Base-by-base conservation (phyloP, 1,284 basidiomycete species). In the Mycosarcoma mackinlayi region DNA sequence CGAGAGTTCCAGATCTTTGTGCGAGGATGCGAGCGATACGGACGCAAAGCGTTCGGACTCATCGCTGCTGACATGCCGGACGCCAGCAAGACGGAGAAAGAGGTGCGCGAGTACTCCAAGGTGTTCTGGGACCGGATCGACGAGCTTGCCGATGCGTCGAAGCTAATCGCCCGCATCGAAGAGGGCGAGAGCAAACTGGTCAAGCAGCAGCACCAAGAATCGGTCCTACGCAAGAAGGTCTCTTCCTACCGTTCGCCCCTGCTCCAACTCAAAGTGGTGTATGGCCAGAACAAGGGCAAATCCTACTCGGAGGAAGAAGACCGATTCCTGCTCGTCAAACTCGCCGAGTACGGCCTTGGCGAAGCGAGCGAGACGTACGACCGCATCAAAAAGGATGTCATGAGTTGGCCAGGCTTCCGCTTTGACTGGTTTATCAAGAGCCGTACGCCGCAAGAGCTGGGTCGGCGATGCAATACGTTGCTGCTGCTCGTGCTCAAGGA, bases 351-450 rank as follows among this genome's bases (percentile, higher is more conserved):
- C 81, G 94, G 94, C 13, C 89, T 98, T 85, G 89, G 90, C 53
- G 86, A 89, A 27, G 94, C 18, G n/a, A 38, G 97, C 56, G 94
- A 97, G 78, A 91, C 93, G 34, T 98, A 94, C 81, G 95, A 99
- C 79, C 86, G 90, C 48, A 97, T 98, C 85, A 97, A 97, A 87
- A 89, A 90, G 84, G 95, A 98, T 84, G 93, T 98, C 61, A 90
- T 90, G 35, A 92, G 94, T 83, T 95, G 93, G 84, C 93, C 93
- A 0, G 90, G 94, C n/a, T 98, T 98, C 85, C 64, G 76, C 10
- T 77, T 98, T 77, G 94, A 98, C 82, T 98, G 94, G 94, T 98
- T 98, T 86, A 93, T 98, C 87, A 97, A 97, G 86, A 92, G 91
- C 68, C 86, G 96, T 50, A 94, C 92, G 23, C 90, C 93, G 10